Evolutionary conservation across 495 filamentous ascomycete genomes (phyloP).

Genomic region (Daldinia vernicosa): DNA sequence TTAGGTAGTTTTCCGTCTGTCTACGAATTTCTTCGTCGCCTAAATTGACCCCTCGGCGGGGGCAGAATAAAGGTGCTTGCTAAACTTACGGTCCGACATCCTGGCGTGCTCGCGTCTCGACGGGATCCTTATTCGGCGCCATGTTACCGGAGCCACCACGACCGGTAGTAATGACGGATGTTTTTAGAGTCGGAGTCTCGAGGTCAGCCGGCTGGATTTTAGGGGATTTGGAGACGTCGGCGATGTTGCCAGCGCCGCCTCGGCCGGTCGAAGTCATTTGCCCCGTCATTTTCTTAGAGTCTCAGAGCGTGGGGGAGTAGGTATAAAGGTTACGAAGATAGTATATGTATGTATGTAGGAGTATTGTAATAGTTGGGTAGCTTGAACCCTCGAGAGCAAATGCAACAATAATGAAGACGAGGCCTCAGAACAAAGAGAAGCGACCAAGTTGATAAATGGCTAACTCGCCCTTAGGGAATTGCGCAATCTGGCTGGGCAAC

Average conservation of each 20-base stretch:
- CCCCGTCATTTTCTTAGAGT: slow-evolving; percentile 42
- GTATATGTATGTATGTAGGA: neutral
- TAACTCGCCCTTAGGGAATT: slow-evolving; percentile 11
- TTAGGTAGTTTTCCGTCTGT: no score
- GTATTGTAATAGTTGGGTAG: neutral
- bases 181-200: slow-evolving; percentile 84
- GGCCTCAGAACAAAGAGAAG: neutral
- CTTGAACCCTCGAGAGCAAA: neutral
- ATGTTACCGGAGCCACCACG: slow-evolving; percentile 75
- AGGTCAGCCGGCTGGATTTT: slow-evolving; percentile 66
- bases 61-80: neutral
- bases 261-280: slow-evolving; percentile 58
- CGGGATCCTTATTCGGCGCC: slow-evolving; percentile 70
- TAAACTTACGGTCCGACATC: slow-evolving; percentile 72
- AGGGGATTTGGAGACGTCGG: slow-evolving; percentile 61
- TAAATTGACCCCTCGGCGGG: neutral
- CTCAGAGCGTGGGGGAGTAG: neutral
- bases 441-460: slow-evolving; percentile 16
- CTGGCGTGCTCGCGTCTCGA: slow-evolving; percentile 77
- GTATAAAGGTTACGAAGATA: neutral
- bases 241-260: slow-evolving; percentile 78
- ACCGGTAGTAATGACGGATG: slow-evolving; percentile 81
- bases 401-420: neutral
- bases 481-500: slow-evolving; percentile 23
- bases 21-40: neutral